Conservation (phyloP, 75 land plant genomes). For the Larix kaempferi region DNA sequence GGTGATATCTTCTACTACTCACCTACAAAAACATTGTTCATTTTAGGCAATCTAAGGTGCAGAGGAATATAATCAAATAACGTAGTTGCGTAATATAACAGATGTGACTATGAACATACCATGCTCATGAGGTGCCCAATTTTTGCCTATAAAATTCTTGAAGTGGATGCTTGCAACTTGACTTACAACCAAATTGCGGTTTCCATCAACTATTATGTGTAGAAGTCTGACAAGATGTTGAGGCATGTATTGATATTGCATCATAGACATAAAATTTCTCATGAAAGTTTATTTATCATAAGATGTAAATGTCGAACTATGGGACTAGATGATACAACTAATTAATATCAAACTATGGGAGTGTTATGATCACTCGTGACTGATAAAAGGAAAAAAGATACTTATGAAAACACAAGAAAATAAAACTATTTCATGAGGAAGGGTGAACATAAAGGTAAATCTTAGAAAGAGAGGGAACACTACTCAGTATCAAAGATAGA, state of each 20-base stretch:
- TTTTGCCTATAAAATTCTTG: constrained; percentile 86
- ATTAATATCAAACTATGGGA: too few species aligned
- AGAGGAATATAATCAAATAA: background rate
- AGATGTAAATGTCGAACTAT: background rate
- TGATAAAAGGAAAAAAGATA: too few species aligned
- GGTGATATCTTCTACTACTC: constrained; percentile 64
- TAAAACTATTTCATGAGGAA: background rate
- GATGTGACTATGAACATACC: constrained; percentile 28
- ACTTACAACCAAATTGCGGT: constrained; percentile 75
- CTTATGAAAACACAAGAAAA: background rate
- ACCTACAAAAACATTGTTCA: constrained; percentile 20
- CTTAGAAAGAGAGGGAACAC: background rate
- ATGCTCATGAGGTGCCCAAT: constrained; percentile 81
- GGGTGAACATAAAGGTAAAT: background rate
- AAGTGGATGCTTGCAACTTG: constrained; percentile 97
- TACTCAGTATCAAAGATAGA: too few species aligned
- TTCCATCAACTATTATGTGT: constrained; percentile 85
- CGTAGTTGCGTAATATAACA: background rate
- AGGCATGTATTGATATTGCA: constrained; percentile 82
- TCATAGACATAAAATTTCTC: background rate
- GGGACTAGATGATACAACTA: background rate
- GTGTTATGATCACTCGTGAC: too few species aligned
- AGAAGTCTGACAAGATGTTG: constrained; percentile 91
- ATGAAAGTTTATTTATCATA: background rate
- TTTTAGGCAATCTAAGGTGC: background rate